These are phyloP conservation scores for Apiotrichum siamense DNA, from an alignment of 1,284 basidiomycete species.

Conservation along the genomic window DNA sequence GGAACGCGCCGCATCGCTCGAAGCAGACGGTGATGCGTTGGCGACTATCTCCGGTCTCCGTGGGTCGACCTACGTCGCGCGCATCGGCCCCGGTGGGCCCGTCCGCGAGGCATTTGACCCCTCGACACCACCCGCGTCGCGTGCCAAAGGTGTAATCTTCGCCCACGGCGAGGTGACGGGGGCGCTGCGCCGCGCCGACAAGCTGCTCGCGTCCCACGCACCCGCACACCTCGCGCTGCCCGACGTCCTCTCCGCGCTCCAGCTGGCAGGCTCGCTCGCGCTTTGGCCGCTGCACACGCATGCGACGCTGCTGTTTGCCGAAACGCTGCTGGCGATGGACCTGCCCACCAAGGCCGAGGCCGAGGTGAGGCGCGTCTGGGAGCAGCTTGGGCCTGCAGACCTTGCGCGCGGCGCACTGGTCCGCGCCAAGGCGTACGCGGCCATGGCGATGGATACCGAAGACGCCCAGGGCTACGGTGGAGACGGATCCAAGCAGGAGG, in stretches of 20 bases:
- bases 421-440: conserved; percentile 31
- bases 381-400: conserved; percentile 21
- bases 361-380: conserved; percentile 18
- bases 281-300: conserved; percentile 35
- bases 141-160: conserved; percentile 16
- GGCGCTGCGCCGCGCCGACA: conserved; percentile 18
- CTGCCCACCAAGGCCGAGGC: conserved; percentile 28
- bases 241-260: conserved; percentile 26
- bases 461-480: not conserved
- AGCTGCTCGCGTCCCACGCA: conserved; percentile 17
- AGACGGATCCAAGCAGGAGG: not conserved
- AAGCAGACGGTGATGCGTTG: conserved; percentile 17
- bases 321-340: conserved; percentile 34
- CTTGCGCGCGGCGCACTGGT: conserved; percentile 24
- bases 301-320: conserved; percentile 29
- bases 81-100: conserved; percentile 24
- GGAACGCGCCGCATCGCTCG: conserved; percentile 20
- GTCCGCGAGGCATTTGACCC: conserved; percentile 19
- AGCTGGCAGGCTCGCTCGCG: conserved; percentile 27
- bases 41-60: conserved; percentile 18
- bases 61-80: conserved; percentile 8
- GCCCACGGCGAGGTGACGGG: conserved; percentile 24
- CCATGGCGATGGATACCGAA: conserved; percentile 14
- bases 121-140: not conserved
- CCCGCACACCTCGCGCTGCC: conserved; percentile 34